These are phyloP conservation scores for Manihot esculenta DNA, from an alignment of 441 rosid species.

Conservation along the genomic window DNA sequence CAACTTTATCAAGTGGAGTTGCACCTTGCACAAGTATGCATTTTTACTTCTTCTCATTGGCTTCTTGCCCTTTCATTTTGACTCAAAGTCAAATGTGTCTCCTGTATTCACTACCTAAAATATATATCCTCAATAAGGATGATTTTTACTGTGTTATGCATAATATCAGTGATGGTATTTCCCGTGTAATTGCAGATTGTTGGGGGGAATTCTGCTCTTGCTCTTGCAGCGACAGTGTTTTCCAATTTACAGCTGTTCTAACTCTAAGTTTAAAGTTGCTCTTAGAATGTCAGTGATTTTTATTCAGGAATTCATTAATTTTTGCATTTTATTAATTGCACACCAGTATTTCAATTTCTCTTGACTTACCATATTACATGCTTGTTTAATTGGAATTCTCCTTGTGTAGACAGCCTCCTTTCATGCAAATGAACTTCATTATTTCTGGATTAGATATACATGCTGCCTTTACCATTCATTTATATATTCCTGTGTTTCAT, in stretches of 20 bases:
- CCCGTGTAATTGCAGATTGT: constrained; percentile 51
- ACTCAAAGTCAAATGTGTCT: not conserved
- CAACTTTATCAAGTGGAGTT: constrained; percentile 86
- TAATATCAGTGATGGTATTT: not conserved
- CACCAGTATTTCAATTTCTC: no score
- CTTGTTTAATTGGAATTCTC: not conserved
- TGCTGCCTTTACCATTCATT: not conserved
- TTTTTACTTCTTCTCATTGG: not conserved
- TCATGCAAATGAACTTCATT: not conserved
- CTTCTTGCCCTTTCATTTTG: not conserved
- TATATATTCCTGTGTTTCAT: not conserved
- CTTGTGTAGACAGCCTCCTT: not conserved
- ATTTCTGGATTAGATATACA: not conserved
- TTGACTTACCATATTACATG: no score
- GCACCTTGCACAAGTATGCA: constrained; percentile 80
- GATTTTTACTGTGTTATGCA: not conserved
- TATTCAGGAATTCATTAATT: not conserved
- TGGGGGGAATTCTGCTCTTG: constrained; percentile 81
- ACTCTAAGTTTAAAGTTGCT: constrained; percentile 41
- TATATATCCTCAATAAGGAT: no score
- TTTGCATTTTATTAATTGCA: not conserved
- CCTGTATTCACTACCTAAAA: no score
- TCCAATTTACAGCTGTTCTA: constrained; percentile 73
- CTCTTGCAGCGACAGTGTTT: constrained; percentile 73
- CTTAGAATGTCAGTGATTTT: not conserved